Evolutionary conservation across 805 yeast genomes (phyloP).

Genomic region (Candida golubevii): DNA sequence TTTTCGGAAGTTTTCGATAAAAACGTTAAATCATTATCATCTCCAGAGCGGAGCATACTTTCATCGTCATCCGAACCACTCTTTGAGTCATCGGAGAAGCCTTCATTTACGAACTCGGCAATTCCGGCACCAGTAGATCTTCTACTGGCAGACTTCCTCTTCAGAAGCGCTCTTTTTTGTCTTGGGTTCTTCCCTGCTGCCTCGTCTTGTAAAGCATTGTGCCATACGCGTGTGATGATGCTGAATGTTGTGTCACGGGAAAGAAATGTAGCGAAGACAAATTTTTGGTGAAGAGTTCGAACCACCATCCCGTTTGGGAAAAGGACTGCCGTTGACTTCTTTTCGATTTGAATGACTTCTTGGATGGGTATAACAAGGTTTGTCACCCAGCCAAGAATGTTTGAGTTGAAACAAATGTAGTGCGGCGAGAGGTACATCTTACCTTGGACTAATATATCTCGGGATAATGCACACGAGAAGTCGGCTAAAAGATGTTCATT

Average conservation of each 20-base stretch:
- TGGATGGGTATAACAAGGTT: conserved; percentile 52
- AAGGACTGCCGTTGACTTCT: conserved; percentile 59
- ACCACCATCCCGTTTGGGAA: conserved; percentile 68
- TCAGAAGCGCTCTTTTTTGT: conserved; percentile 5
- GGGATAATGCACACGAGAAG: conserved; percentile 59
- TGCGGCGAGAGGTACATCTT: conserved; percentile 53
- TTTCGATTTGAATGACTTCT: conserved; percentile 61
- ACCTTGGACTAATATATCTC: conserved; percentile 67
- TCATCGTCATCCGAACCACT: conserved; percentile 22
- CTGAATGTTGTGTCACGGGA: conserved; percentile 53
- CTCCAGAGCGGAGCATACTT: conserved; percentile 16
- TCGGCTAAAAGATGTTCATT: conserved; percentile 57
- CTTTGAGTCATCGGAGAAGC: conserved; percentile 21
- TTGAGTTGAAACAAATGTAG: conserved; percentile 60
- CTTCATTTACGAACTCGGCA: conserved; percentile 11
- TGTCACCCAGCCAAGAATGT: conserved; percentile 64
- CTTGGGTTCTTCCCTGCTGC: background rate
- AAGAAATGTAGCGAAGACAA: conserved; percentile 61
- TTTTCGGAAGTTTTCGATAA: conserved; percentile 10
- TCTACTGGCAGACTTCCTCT: conserved; percentile 4
- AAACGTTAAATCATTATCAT: conserved; percentile 16
- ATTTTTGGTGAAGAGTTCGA: conserved; percentile 58
- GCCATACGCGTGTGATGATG: conserved; percentile 59
- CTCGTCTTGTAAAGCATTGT: conserved; percentile 32
- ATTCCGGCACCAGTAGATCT: conserved; percentile 4